phyloP scores from a whole-genome alignment of 768 basidiomycete genomes.

The Hortiboletus flavorubellus region DNA sequence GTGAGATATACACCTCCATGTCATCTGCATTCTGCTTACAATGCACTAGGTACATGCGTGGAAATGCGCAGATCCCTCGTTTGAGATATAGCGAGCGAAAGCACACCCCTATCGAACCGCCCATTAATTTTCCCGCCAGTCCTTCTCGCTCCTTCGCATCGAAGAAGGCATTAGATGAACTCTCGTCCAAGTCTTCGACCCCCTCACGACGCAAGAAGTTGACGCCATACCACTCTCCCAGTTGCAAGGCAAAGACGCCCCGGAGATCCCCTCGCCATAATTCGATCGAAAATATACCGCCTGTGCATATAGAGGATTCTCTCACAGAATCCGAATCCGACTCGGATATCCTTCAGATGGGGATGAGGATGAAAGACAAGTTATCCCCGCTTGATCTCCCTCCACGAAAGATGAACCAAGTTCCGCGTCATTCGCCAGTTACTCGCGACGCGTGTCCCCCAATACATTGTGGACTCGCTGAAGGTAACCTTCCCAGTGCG shows the following conservation, averaged over 20 bases:
- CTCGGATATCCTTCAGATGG: constrained; percentile 9
- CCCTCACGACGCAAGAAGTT: neutral
- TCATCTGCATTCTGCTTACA: constrained; percentile 8
- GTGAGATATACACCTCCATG: constrained; percentile 10
- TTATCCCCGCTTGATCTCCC: neutral
- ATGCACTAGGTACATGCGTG: neutral
- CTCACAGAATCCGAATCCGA: constrained; percentile 33
- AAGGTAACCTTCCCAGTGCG: neutral
- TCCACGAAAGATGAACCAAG: neutral
- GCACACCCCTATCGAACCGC: constrained; percentile 1
- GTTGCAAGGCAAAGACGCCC: neutral
- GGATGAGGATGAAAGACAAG: constrained; percentile 1
- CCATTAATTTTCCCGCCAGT: neutral
- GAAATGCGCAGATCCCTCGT: neutral
- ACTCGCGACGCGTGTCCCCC: neutral
- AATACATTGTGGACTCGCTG: neutral
- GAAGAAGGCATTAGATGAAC: constrained; percentile 1
- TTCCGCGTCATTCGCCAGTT: neutral
- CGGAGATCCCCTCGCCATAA: neutral
- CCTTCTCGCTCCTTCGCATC: neutral
- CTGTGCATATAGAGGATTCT: constrained; percentile 23
- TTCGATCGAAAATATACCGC: constrained; percentile 6
- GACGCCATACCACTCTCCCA: neutral
- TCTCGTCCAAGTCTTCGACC: neutral
- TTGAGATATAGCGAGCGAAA: neutral